A percentile compares a stretch with the other conserved stretches of the same genome.
Evolutionary conservation across 2,329 filamentous ascomycete species (phyloP).

Genomic region (Penicillium sp.): DNA sequence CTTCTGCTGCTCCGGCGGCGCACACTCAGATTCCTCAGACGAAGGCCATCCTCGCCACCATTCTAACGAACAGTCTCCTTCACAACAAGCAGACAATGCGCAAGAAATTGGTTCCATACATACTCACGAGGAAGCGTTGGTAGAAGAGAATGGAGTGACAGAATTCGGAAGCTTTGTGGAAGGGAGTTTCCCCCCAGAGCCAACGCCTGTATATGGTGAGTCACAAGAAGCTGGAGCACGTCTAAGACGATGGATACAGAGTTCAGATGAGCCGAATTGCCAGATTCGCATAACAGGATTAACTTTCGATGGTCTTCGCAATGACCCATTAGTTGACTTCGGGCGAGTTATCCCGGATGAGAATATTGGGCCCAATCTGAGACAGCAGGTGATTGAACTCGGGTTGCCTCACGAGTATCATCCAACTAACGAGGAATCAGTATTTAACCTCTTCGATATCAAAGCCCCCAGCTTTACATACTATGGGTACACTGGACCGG

Average conservation of each 20-base stretch:
- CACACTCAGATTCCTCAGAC: too few species aligned
- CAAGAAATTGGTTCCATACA: too few species aligned
- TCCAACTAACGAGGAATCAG: neutral
- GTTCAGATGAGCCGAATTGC: neutral
- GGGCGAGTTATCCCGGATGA: neutral
- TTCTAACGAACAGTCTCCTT: too few species aligned
- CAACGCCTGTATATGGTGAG: neutral
- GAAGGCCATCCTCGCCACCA: too few species aligned
- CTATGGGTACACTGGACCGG: neutral
- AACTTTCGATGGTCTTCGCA: neutral
- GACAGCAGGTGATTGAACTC: neutral
- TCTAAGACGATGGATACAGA: neutral
- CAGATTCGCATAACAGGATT: neutral
- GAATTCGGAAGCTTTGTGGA: too few species aligned
- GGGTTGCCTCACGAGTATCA: neutral
- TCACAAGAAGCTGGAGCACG: neutral
- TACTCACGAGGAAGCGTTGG: too few species aligned
- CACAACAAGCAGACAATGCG: too few species aligned
- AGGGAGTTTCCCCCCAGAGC: neutral
- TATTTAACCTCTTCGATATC: neutral
- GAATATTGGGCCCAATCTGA: neutral
- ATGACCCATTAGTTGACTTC: neutral
- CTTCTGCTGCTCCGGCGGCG: too few species aligned
- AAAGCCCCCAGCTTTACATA: neutral
- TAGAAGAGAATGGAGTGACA: too few species aligned